Conservation (phyloP, 106 monocot species). For the Dendrobium chrysotoxum region DNA sequence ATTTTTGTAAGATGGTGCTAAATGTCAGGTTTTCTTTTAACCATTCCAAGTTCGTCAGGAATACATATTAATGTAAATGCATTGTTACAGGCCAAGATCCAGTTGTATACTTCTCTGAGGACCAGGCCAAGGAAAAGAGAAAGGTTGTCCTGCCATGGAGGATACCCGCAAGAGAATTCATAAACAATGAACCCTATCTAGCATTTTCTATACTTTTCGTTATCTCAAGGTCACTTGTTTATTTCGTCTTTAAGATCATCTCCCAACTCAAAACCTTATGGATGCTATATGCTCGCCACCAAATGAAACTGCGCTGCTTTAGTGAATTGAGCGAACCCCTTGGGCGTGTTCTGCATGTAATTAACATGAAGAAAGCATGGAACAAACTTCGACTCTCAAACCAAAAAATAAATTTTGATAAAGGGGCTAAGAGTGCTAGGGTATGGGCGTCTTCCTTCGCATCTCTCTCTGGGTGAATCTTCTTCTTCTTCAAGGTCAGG, state of each 20-base stretch:
- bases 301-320: constrained; percentile 37
- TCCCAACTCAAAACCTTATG: constrained; percentile 27
- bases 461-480: constrained; percentile 59
- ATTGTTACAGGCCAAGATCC: constrained; percentile 49
- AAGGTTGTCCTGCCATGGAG: constrained; percentile 5
- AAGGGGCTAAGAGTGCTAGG: constrained; percentile 69
- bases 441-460: constrained; percentile 77
- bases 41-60: too few species aligned
- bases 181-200: constrained; percentile 45
- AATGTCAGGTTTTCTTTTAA: too few species aligned
- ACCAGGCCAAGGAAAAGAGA: constrained; percentile 2
- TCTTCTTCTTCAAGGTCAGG: constrained; percentile 25
- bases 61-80: not conserved
- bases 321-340: constrained; percentile 45
- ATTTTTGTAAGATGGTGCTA: too few species aligned
- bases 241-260: constrained; percentile 29
- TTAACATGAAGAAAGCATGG: constrained; percentile 56
- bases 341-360: constrained; percentile 29
- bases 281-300: constrained; percentile 15
- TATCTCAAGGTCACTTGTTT: constrained; percentile 26
- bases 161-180: constrained; percentile 27
- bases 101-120: constrained; percentile 32
- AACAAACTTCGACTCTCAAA: constrained; percentile 60
- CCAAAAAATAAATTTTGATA: constrained; percentile 55
- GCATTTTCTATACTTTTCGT: constrained; percentile 49